Conservation (phyloP, 768 basidiomycete species). For the Podaxis sp. region DNA sequence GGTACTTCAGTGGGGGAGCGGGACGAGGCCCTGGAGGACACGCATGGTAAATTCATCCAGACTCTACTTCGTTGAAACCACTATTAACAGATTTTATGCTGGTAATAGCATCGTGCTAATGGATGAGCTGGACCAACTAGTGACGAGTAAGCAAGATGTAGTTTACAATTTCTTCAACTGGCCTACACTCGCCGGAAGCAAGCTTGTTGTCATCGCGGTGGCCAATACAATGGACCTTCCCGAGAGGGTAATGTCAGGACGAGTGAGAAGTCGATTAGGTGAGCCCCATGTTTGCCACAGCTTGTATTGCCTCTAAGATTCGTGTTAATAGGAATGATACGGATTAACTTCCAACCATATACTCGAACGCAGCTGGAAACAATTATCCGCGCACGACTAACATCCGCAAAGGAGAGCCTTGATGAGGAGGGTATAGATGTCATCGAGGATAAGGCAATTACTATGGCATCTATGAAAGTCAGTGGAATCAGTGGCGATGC, state of each 20-base stretch:
- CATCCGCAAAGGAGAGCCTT: slow-evolving; percentile 48
- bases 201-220: slow-evolving; percentile 92
- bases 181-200: slow-evolving; percentile 87
- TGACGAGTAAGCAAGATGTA: slow-evolving; percentile 95
- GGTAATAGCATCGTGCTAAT: slow-evolving; percentile 84
- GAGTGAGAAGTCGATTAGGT: slow-evolving; percentile 92
- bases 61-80: background rate
- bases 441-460: slow-evolving; percentile 68
- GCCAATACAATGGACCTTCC: slow-evolving; percentile 99
- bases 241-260: slow-evolving; percentile 87
- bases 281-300: slow-evolving; percentile 17
- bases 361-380: slow-evolving; percentile 69
- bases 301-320: background rate
- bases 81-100: background rate
- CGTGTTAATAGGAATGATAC: slow-evolving; percentile 65
- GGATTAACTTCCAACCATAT: slow-evolving; percentile 93
- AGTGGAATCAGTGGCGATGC: slow-evolving; percentile 89
- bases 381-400: slow-evolving; percentile 83
- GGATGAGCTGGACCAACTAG: slow-evolving; percentile 97
- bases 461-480: slow-evolving; percentile 72
- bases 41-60: slow-evolving; percentile 65
- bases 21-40: slow-evolving; percentile 72
- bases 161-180: slow-evolving; percentile 99
- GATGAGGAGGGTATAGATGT: slow-evolving; percentile 43
- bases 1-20: slow-evolving; percentile 67